Conservation (phyloP, 805 yeast genomes). For the Lachancea mirantina region DNA sequence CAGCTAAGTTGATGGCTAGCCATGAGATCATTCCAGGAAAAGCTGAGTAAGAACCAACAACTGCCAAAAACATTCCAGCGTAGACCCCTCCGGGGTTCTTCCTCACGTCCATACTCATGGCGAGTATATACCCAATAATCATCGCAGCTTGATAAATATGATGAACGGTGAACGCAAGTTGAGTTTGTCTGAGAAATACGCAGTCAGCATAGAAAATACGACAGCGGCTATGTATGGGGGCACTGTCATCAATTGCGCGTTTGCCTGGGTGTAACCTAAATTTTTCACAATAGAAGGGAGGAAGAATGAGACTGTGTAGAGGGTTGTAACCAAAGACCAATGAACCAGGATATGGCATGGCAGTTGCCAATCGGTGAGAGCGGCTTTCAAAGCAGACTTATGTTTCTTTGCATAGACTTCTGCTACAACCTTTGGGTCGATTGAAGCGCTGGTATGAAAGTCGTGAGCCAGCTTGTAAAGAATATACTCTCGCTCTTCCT, state of each 20-base stretch:
- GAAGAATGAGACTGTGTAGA: constrained; percentile 6
- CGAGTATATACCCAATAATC: constrained; percentile 5
- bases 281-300: constrained; percentile 4
- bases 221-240: constrained; percentile 6
- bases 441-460: no score
- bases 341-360: constrained; percentile 3
- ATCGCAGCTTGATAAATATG: constrained; percentile 2
- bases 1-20: constrained; percentile 4
- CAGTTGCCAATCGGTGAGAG: constrained; percentile 4
- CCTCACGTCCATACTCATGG: constrained; percentile 4
- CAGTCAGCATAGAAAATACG: constrained; percentile 4
- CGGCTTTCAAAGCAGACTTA: constrained; percentile 4
- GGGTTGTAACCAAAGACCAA: constrained; percentile 6
- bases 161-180: constrained; percentile 5
- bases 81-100: constrained; percentile 2
- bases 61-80: constrained; percentile 6
- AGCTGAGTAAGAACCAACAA: constrained; percentile 6
- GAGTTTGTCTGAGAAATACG: constrained; percentile 5
- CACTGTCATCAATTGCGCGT: constrained; percentile 6
- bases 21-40: constrained; percentile 5
- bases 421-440: no score
- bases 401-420: no score
- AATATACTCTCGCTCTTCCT: constrained; percentile 3
- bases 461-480: constrained; percentile 4
- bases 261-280: constrained; percentile 5